These are phyloP conservation scores for Heimioporus retisporus DNA, from an alignment of 1,284 basidiomycete species.

Conservation along the genomic window DNA sequence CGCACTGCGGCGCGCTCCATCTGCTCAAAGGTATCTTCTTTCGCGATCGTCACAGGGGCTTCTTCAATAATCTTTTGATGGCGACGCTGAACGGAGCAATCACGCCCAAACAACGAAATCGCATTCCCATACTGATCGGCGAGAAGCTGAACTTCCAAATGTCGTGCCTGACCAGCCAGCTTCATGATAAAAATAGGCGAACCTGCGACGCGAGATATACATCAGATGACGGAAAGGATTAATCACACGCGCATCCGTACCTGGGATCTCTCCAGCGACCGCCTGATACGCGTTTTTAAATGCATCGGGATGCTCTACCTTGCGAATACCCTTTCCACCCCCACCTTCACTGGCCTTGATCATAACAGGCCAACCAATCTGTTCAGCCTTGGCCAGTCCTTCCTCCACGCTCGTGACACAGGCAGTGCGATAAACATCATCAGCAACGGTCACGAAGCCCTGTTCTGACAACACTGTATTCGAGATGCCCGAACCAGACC, in stretches of 20 bases:
- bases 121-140: slow-evolving; percentile 99
- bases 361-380: slow-evolving; percentile 99
- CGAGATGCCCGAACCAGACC: slow-evolving; percentile 97
- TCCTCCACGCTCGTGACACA: slow-evolving; percentile 94
- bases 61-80: slow-evolving; percentile 99
- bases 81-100: slow-evolving; percentile 99
- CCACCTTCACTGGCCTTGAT: slow-evolving; percentile 99
- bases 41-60: slow-evolving; percentile 98
- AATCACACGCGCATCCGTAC: slow-evolving; percentile 55
- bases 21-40: slow-evolving; percentile 90
- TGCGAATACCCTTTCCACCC: slow-evolving; percentile 98
- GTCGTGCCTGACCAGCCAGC: slow-evolving; percentile 96
- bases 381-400: slow-evolving; percentile 85
- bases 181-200: slow-evolving; percentile 99
- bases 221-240: slow-evolving; percentile 14
- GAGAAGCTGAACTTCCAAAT: slow-evolving; percentile 98
- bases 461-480: slow-evolving; percentile 90
- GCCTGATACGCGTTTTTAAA: slow-evolving; percentile 97
- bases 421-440: slow-evolving; percentile 91
- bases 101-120: slow-evolving; percentile 98
- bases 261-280: slow-evolving; percentile 97
- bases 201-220: slow-evolving; percentile 60
- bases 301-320: slow-evolving; percentile 85
- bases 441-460: slow-evolving; percentile 96
- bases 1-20: slow-evolving; percentile 99